phyloP scores from a whole-genome alignment of 1,139 yeast species.

The Magnusiomyces tetraspermus region DNA sequence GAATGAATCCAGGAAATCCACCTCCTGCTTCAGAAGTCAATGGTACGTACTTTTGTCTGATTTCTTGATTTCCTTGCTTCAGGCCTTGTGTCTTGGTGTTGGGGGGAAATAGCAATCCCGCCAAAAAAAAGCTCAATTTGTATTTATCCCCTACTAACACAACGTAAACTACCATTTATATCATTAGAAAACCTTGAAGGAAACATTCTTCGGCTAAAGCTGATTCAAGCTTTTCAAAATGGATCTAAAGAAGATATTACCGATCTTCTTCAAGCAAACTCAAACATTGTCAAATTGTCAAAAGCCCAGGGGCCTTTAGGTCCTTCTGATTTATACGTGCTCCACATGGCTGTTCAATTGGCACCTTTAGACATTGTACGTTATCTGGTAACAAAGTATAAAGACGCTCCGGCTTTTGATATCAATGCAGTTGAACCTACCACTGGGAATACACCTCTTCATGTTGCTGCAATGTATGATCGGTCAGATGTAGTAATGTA shows the following conservation, averaged over 20 bases:
- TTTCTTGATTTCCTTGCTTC: background rate
- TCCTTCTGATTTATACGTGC: constrained; percentile 37
- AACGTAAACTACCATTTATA: background rate
- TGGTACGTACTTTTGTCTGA: background rate
- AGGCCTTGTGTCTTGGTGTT: background rate
- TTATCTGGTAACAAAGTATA: constrained; percentile 32
- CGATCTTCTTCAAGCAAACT: constrained; percentile 19
- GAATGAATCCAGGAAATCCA: too few relatives aligned
- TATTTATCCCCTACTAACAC: background rate
- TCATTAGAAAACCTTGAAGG: constrained; percentile 11
- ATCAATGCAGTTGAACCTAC: constrained; percentile 45
- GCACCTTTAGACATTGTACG: constrained; percentile 53
- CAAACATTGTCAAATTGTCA: constrained; percentile 17
- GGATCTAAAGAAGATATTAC: constrained; percentile 26
- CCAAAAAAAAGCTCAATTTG: background rate
- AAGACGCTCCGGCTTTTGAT: constrained; percentile 39
- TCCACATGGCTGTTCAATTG: constrained; percentile 84
- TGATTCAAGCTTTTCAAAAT: constrained; percentile 32
- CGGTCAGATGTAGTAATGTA: constrained; percentile 67
- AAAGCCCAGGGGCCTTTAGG: constrained; percentile 16
- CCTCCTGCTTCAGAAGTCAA: background rate
- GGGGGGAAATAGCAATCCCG: background rate
- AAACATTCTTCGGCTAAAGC: constrained; percentile 27
- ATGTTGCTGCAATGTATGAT: constrained; percentile 69
- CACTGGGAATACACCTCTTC: constrained; percentile 88